Conservation (phyloP, 495 filamentous ascomycete species). For the Tuber melanosporum region DNA sequence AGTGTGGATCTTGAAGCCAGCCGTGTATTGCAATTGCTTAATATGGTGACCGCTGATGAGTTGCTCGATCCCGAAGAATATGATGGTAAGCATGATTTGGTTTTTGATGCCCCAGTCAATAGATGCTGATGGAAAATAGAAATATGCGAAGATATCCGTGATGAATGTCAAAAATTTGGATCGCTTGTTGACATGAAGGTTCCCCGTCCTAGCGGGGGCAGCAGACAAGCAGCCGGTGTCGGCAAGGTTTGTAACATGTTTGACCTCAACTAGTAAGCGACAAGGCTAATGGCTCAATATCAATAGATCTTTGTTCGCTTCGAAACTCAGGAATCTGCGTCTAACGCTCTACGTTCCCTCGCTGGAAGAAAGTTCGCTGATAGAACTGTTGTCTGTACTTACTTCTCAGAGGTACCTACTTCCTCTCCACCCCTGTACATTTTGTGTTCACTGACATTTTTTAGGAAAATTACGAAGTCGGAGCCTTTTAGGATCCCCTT, state of each 20-base stretch:
- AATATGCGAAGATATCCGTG: conserved; percentile 85
- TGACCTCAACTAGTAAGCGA: not conserved
- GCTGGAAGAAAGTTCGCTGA: conserved; percentile 93
- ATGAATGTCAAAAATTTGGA: conserved; percentile 89
- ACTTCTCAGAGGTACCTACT: conserved; percentile 71
- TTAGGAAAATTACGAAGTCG: conserved; percentile 42
- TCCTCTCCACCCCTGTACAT: not conserved
- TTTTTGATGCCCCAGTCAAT: not conserved
- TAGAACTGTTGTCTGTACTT: conserved; percentile 90
- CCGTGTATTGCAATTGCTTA: conserved; percentile 82
- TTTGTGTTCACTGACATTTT: not conserved
- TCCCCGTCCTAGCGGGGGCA: conserved; percentile 74
- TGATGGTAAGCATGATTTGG: conserved; percentile 56
- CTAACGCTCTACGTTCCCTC: conserved; percentile 73
- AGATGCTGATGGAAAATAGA: conserved; percentile 50
- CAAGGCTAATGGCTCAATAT: not conserved
- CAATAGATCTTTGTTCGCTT: conserved; percentile 81
- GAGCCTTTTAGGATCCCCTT: conserved; percentile 38
- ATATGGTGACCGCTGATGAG: conserved; percentile 97
- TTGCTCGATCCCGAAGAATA: conserved; percentile 90
- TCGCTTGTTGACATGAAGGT: conserved; percentile 79
- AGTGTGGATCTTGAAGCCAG: conserved; percentile 66
- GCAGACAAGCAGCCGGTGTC: conserved; percentile 75
- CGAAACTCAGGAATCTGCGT: conserved; percentile 68
- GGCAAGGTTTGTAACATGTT: conserved; percentile 54